Evolutionary conservation across 1,139 yeast species (phyloP).

Genomic region (Nakaseomyces sp.): DNA sequence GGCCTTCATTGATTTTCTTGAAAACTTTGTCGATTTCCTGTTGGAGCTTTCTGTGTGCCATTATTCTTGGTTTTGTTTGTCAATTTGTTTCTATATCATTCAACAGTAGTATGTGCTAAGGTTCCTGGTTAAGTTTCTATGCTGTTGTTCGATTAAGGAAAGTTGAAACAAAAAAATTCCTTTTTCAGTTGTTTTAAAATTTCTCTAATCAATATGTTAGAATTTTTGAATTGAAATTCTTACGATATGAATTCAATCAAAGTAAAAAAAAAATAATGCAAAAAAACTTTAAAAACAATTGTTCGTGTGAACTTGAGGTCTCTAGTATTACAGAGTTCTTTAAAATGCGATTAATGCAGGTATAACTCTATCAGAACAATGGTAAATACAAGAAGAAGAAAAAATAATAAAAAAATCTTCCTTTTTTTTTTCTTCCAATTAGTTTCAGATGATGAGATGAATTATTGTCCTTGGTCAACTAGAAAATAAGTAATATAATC

Average conservation of each 20-base stretch:
- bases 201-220: too few species aligned
- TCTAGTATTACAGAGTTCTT: neutral
- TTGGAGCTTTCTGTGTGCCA: conserved; percentile 63
- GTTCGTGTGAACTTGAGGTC: neutral
- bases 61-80: conserved; percentile 21
- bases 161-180: too few species aligned
- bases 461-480: neutral
- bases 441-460: neutral
- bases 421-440: neutral
- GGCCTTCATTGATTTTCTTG: conserved; percentile 69
- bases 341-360: neutral
- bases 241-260: too few species aligned
- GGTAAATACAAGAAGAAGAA: neutral
- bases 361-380: neutral
- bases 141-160: neutral
- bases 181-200: too few species aligned
- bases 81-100: neutral
- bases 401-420: neutral
- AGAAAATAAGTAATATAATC: too few species aligned
- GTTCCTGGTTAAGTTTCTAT: too few species aligned
- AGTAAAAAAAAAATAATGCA: too few species aligned
- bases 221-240: too few species aligned
- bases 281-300: neutral
- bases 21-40: conserved; percentile 75
- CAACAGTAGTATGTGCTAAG: neutral